phyloP scores from a whole-genome alignment of 2,329 filamentous ascomycete genomes.

The Aspergillus carbonarius region DNA sequence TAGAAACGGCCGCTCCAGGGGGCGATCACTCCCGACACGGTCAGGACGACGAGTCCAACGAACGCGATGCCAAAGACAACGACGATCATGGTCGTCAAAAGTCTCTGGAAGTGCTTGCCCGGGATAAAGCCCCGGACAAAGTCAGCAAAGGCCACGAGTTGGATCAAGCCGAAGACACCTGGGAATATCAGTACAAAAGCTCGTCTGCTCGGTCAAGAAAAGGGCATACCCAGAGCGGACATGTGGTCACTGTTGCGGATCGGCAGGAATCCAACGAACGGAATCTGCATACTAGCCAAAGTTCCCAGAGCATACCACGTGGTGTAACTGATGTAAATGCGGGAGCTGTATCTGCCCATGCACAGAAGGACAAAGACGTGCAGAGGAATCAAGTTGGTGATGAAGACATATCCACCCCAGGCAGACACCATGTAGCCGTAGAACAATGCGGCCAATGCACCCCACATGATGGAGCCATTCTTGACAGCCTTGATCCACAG shows the following conservation, averaged over 20 bases:
- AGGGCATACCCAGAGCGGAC: conserved; percentile 77
- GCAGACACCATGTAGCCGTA: conserved; percentile 99
- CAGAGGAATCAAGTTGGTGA: conserved; percentile 92
- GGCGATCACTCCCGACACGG: conserved; percentile 85
- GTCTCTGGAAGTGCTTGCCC: conserved; percentile 89
- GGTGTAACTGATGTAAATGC: conserved; percentile 93
- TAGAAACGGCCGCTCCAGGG: conserved; percentile 99
- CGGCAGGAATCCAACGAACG: conserved; percentile 95
- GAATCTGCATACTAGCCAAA: conserved; percentile 97
- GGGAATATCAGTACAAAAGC: conserved; percentile 21
- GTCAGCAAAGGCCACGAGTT: conserved; percentile 88
- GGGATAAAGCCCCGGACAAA: conserved; percentile 86
- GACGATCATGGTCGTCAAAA: conserved; percentile 74
- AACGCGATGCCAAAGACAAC: conserved; percentile 72
- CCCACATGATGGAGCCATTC: conserved; percentile 94
- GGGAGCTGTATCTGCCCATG: conserved; percentile 94
- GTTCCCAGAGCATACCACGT: conserved; percentile 98
- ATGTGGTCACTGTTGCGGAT: conserved; percentile 98
- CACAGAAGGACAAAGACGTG: conserved; percentile 91
- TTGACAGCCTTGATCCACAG: conserved; percentile 99
- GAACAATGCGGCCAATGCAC: conserved; percentile 87
- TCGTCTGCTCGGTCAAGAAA: background rate
- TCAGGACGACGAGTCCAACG: conserved; percentile 74
- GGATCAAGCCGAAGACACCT: conserved; percentile 94
- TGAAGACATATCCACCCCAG: conserved; percentile 99